phyloP scores from a whole-genome alignment of 2,329 filamentous ascomycete genomes.

The Paecilomyces formosus region DNA sequence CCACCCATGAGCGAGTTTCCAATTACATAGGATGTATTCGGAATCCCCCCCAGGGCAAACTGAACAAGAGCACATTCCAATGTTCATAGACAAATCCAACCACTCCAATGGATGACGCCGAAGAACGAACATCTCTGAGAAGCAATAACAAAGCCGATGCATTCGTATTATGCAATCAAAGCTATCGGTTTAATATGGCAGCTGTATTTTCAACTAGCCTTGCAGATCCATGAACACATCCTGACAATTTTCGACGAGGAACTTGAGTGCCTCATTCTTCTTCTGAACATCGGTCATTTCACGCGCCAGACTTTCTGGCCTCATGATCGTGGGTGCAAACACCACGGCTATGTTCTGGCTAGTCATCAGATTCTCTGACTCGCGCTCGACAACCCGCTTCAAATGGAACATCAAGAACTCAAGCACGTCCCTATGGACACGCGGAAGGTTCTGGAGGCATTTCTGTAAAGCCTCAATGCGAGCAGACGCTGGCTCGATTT shows the following conservation, averaged over 20 bases:
- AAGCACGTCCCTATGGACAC: constrained; percentile 77
- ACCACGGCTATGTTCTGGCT: constrained; percentile 94
- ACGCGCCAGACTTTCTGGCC: constrained; percentile 77
- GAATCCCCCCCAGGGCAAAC: neutral
- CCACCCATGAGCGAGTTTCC: neutral
- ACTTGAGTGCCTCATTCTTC: constrained; percentile 88
- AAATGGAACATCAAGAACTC: constrained; percentile 94
- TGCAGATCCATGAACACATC: constrained; percentile 59
- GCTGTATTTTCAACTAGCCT: constrained; percentile 7
- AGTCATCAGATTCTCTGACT: constrained; percentile 90
- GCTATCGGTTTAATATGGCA: neutral
- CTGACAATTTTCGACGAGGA: constrained; percentile 83
- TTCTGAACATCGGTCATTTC: constrained; percentile 95
- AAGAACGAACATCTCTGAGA: constrained; percentile 1
- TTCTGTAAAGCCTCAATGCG: constrained; percentile 64
- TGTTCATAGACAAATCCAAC: constrained; percentile 1
- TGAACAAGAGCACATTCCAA: neutral
- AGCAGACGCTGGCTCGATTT: constrained; percentile 57
- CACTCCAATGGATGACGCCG: constrained; percentile 2
- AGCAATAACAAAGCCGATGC: neutral
- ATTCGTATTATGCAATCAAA: neutral
- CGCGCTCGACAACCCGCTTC: constrained; percentile 72
- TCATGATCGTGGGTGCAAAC: constrained; percentile 96
- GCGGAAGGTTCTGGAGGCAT: constrained; percentile 71
- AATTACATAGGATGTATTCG: neutral